Evolutionary conservation across 1,139 yeast species (phyloP), one percentile per base, ranked within the genome.

Genomic region (Blastobotrys ciferrii): DNA sequence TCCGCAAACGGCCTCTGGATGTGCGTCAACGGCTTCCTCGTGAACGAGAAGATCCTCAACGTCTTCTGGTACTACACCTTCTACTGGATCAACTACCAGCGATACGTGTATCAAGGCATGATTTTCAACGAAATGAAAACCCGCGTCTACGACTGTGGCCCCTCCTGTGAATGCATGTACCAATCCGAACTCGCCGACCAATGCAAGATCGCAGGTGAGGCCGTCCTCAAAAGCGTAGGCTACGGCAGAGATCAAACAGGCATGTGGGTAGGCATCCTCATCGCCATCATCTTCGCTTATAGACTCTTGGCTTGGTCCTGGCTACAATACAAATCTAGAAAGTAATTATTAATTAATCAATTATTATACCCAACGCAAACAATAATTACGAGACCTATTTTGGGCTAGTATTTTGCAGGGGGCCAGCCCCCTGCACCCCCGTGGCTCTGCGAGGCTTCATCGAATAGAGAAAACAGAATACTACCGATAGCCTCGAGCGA

Each of bases 1-100:
- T 71, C 71, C 54, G 62, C 69, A 32, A 71, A 72, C 52, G 74
- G 75, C 5, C 64, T 73, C 43, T 73, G 76, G 73, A 73, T 71
- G 72, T 66, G 71, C 11, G 74, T 72, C 11, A 75, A 74, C 33
- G 75, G 76, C 4, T 69, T 69, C 45, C 55, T 69, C 45, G 75
- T 72, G 2, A 58, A 68, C 6, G 54, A 65, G 15, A 61, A 57
- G n/a, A 58, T 69, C 14, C 62, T 72, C 50, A 71, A 71, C 50
- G 62, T 51, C 2, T 71, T 71, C 53, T 71, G 73, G 74, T 66
- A 67, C 53, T 69, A 69, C 51, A 69, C 73, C 0, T 70, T 71
- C 56, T 68, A 71, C 54, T 70, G 74, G 73, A 59, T 71, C 40
- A 63, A 71, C 52, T 70, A 69, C 55, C 75, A 71, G 55, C 59